These are phyloP conservation scores for Knufia fluminis DNA, from an alignment of 2,329 filamentous ascomycete species.

Conservation along the genomic window DNA sequence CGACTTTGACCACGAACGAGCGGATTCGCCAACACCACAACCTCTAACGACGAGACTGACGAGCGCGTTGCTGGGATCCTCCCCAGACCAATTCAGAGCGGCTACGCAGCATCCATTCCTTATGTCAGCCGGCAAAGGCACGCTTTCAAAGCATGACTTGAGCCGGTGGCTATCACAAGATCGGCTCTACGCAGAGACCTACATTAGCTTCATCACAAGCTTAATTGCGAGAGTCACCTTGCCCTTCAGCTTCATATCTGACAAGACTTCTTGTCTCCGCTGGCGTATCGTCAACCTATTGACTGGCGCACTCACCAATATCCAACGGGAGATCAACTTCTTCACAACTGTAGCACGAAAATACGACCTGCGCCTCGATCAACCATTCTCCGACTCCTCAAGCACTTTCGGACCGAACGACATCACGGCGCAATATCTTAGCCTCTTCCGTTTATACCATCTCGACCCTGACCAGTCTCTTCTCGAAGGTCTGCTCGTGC, in stretches of 20 bases:
- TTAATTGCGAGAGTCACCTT: conserved; percentile 54
- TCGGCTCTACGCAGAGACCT: conserved; percentile 60
- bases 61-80: conserved; percentile 13
- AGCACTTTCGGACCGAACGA: conserved; percentile 29
- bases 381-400: conserved; percentile 11
- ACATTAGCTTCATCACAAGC: conserved; percentile 58
- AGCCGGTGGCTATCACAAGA: conserved; percentile 64
- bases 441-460: conserved; percentile 50
- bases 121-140: conserved; percentile 53
- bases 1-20: not conserved
- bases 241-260: conserved; percentile 33
- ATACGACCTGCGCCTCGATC: conserved; percentile 47
- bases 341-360: conserved; percentile 55
- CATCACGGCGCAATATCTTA: conserved; percentile 47
- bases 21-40: not conserved
- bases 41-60: conserved; percentile 12
- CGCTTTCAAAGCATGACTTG: conserved; percentile 46
- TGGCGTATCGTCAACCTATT: conserved; percentile 54
- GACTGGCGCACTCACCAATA: conserved; percentile 55
- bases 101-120: conserved; percentile 61
- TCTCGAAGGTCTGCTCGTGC: conserved; percentile 61
- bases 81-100: conserved; percentile 11
- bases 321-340: conserved; percentile 58
- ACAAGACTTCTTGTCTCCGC: conserved; percentile 34
- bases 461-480: conserved; percentile 41